Evolutionary conservation across 208 protist species (phyloP).

Genomic region (Lotmaria passim): DNA sequence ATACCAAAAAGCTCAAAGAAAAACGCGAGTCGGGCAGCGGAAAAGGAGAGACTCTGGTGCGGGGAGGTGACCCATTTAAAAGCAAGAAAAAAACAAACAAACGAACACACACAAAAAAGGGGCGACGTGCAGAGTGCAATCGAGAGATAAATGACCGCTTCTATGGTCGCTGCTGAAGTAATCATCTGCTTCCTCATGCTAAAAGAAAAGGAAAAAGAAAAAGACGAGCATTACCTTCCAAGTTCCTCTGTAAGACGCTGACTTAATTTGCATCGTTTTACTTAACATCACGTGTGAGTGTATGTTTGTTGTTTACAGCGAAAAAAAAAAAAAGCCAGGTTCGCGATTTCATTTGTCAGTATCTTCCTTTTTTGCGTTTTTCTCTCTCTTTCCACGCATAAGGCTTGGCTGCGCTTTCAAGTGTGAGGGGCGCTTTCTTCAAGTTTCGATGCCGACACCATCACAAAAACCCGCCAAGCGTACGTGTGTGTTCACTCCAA

Average conservation of each 20-base stretch:
- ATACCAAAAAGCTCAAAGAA: too few species aligned
- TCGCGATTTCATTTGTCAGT: neutral
- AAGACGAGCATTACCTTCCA: neutral
- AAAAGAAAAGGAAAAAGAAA: neutral
- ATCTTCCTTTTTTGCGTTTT: too few species aligned
- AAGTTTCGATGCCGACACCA: too few species aligned
- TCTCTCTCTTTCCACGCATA: neutral
- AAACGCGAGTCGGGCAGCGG: too few species aligned
- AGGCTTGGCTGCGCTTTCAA: too few species aligned
- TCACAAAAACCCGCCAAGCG: too few species aligned
- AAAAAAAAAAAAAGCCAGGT: neutral
- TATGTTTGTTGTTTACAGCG: neutral
- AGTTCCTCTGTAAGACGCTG: too few species aligned
- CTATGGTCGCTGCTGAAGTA: conserved; percentile 10
- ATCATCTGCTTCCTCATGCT: neutral
- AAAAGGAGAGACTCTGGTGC: too few species aligned
- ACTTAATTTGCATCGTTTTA: neutral
- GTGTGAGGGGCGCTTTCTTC: too few species aligned
- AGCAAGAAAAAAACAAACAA: neutral
- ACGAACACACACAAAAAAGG: too few species aligned
- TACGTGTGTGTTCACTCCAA: too few species aligned
- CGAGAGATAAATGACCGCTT: conserved; percentile 6
- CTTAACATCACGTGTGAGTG: neutral
- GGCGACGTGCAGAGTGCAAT: neutral
- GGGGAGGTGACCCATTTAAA: too few species aligned